phyloP scores from a whole-genome alignment of 1,139 yeast genomes.

The Geotrichum reessii region DNA sequence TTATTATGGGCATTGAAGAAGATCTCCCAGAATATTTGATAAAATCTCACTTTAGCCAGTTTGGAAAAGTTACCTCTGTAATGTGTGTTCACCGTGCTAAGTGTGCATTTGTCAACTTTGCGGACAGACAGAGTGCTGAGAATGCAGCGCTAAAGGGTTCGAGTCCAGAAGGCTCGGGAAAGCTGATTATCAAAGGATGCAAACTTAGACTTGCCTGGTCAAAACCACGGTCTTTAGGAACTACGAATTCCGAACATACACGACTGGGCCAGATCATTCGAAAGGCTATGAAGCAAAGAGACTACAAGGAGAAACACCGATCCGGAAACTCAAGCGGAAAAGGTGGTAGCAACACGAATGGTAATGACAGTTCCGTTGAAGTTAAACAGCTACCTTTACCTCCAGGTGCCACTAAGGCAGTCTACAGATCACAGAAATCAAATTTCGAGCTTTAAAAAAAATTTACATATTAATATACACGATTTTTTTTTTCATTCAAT shows the following conservation, averaged over 20 bases:
- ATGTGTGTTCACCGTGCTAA: slow-evolving; percentile 56
- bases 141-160: slow-evolving; percentile 40
- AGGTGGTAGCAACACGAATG: neutral
- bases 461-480: neutral
- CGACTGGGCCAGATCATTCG: slow-evolving; percentile 51
- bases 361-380: neutral
- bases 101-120: slow-evolving; percentile 59
- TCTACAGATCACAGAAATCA: slow-evolving; percentile 4
- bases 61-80: slow-evolving; percentile 46
- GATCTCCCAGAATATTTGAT: slow-evolving; percentile 61
- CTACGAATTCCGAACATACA: slow-evolving; percentile 43
- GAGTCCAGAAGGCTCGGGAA: slow-evolving; percentile 32
- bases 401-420: slow-evolving; percentile 7
- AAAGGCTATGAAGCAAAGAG: slow-evolving; percentile 51
- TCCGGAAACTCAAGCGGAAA: neutral
- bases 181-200: slow-evolving; percentile 40
- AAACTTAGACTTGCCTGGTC: slow-evolving; percentile 69
- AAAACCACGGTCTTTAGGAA: slow-evolving; percentile 48
- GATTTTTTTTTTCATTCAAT: neutral
- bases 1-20: slow-evolving; percentile 65
- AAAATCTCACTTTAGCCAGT: slow-evolving; percentile 43
- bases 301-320: slow-evolving; percentile 21
- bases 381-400: slow-evolving; percentile 9
- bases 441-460: slow-evolving; percentile 1
- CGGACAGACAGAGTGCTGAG: slow-evolving; percentile 50